Evolutionary conservation across 768 basidiomycete genomes (phyloP).

Genomic region (Tulasnella sp.): DNA sequence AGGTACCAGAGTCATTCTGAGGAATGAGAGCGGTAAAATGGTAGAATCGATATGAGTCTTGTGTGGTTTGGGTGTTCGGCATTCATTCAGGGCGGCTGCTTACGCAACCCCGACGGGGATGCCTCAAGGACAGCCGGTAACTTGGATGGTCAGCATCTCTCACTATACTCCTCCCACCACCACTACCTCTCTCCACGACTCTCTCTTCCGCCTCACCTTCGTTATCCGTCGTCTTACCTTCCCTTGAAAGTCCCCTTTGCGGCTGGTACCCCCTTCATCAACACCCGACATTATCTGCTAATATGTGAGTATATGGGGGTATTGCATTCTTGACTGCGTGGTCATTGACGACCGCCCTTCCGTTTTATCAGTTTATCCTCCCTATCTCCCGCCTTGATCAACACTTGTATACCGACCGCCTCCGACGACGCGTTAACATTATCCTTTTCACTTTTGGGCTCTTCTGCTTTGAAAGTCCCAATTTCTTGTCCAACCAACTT

Average conservation of each 20-base stretch:
- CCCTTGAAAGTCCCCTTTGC: neutral
- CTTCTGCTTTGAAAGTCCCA: neutral
- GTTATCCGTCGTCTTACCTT: constrained; percentile 13
- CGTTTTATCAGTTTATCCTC: neutral
- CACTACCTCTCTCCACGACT: neutral
- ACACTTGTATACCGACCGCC: constrained; percentile 1
- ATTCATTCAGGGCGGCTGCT: neutral
- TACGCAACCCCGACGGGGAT: neutral
- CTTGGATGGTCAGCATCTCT: neutral
- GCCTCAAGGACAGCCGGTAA: neutral
- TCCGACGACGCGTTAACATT: neutral
- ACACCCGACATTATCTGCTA: neutral
- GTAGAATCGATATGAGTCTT: too few relatives aligned
- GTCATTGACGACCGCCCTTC: neutral
- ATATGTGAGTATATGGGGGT: neutral
- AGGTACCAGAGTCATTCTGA: too few relatives aligned
- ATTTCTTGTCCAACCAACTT: neutral
- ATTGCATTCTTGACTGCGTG: neutral
- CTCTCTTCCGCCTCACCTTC: neutral
- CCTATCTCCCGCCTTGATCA: neutral
- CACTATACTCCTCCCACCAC: neutral
- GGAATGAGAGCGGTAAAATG: too few relatives aligned
- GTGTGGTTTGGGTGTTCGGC: neutral
- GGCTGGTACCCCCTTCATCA: constrained; percentile 1
- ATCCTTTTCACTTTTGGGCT: neutral